phyloP scores from a whole-genome alignment of 306 rosid genomes.

The Corylus heterophylla region DNA sequence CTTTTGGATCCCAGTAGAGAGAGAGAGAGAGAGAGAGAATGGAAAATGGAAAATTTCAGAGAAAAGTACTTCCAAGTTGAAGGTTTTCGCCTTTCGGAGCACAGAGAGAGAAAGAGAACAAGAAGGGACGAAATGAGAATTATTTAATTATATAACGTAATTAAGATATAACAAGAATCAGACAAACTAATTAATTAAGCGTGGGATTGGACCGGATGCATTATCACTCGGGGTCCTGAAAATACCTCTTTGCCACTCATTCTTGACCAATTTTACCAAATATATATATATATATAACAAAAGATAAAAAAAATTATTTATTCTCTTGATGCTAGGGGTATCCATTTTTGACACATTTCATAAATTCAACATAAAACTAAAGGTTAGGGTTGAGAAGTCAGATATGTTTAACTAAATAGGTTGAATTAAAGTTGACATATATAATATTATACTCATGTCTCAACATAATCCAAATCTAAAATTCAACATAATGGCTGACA shows the following conservation, averaged over 20 bases:
- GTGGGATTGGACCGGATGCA: neutral
- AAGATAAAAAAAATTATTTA: no score
- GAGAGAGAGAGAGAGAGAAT: conserved; percentile 22
- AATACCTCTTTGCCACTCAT: conserved; percentile 22
- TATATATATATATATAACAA: no score
- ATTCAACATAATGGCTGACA: no score
- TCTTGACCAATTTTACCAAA: neutral
- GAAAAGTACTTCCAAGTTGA: neutral
- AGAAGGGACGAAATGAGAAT: neutral
- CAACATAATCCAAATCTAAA: no score
- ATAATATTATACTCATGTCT: no score
- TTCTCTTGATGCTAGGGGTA: no score
- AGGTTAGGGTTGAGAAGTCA: no score
- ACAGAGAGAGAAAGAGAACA: conserved; percentile 3
- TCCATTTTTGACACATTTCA: no score
- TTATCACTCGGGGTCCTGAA: neutral
- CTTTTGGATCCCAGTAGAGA: conserved; percentile 42
- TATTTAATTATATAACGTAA: neutral
- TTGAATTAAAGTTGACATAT: no score
- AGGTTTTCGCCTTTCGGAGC: neutral
- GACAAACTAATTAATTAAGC: neutral
- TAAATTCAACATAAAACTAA: no score
- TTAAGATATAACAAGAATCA: neutral
- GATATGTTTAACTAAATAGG: no score
- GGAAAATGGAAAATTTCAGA: neutral